These are phyloP conservation scores for Gamsiella multidivaricata DNA, from an alignment of 192 early-diverging fungal genomes.

Conservation along the genomic window DNA sequence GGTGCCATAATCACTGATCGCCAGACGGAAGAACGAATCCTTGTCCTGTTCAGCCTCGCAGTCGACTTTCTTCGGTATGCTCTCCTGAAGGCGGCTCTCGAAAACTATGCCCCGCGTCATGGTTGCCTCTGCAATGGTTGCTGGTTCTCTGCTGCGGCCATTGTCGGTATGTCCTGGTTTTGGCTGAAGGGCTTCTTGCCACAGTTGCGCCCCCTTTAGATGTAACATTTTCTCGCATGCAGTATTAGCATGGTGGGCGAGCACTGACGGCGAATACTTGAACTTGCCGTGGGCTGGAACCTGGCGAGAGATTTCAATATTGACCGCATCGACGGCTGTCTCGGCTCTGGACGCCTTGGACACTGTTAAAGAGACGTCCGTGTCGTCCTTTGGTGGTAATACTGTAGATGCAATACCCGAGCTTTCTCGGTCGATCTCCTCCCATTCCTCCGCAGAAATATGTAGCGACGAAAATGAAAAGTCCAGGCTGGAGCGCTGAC, in stretches of 20 bases:
- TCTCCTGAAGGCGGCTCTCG: constrained; percentile 16
- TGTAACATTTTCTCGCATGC: constrained; percentile 51
- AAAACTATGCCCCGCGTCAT: constrained; percentile 23
- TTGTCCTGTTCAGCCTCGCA: constrained; percentile 30
- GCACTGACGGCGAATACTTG: constrained; percentile 41
- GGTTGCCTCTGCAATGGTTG: constrained; percentile 16
- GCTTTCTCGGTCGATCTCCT: constrained; percentile 7
- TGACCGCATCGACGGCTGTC: background rate
- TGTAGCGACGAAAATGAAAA: constrained; percentile 32
- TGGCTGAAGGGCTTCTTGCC: background rate
- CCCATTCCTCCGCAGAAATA: constrained; percentile 26
- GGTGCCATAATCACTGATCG: constrained; percentile 6
- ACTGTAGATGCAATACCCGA: no score
- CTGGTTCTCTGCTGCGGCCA: no score
- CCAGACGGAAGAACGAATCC: constrained; percentile 42
- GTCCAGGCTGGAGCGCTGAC: constrained; percentile 15
- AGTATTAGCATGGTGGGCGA: constrained; percentile 42
- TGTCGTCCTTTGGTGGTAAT: background rate
- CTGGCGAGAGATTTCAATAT: background rate
- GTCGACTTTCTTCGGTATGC: constrained; percentile 19
- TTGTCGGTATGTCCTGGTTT: background rate
- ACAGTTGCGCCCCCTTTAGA: constrained; percentile 32
- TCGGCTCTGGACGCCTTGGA: background rate
- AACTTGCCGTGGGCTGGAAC: background rate
- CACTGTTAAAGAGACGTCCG: background rate